Percentiles rank a stretch among this genome's conserved stretches.
Evolutionary conservation across 129 eudicot species (phyloP).

Genomic region (Logfia minima): DNA sequence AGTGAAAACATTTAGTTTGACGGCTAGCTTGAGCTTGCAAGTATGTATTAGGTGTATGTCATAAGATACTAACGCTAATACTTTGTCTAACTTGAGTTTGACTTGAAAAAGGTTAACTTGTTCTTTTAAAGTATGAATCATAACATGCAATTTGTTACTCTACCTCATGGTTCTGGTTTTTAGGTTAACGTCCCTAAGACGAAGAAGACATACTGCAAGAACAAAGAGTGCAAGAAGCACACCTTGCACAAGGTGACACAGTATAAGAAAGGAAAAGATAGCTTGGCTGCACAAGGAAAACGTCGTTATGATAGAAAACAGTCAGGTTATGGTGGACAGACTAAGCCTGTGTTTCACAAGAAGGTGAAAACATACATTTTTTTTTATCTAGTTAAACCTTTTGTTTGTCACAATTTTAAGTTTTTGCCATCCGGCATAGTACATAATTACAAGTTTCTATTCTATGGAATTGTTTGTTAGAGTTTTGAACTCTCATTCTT

Average conservation of each 20-base stretch:
- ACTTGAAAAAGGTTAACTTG: background rate
- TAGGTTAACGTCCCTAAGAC: conserved; percentile 64
- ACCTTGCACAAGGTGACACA: conserved; percentile 66
- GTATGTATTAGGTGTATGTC: background rate
- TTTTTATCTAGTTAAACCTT: background rate
- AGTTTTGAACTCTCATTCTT: background rate
- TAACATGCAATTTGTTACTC: background rate
- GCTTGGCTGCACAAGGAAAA: conserved; percentile 61
- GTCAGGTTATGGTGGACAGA: conserved; percentile 67
- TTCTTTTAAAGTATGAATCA: background rate
- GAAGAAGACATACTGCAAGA: conserved; percentile 65
- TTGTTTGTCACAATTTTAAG: background rate
- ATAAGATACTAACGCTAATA: background rate
- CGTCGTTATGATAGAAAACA: conserved; percentile 63
- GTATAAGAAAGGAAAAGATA: conserved; percentile 64
- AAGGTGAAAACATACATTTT: conserved; percentile 29
- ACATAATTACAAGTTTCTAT: background rate
- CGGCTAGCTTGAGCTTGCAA: background rate
- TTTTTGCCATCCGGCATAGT: background rate
- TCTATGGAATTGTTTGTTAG: background rate
- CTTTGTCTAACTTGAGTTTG: background rate
- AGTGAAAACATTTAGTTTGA: background rate
- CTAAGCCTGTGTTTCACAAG: conserved; percentile 69
- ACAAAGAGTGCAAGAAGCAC: conserved; percentile 57
- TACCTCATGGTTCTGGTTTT: background rate